Conservation (phyloP, 768 basidiomycete genomes). For the Tylopilus vinaceipallidus region DNA sequence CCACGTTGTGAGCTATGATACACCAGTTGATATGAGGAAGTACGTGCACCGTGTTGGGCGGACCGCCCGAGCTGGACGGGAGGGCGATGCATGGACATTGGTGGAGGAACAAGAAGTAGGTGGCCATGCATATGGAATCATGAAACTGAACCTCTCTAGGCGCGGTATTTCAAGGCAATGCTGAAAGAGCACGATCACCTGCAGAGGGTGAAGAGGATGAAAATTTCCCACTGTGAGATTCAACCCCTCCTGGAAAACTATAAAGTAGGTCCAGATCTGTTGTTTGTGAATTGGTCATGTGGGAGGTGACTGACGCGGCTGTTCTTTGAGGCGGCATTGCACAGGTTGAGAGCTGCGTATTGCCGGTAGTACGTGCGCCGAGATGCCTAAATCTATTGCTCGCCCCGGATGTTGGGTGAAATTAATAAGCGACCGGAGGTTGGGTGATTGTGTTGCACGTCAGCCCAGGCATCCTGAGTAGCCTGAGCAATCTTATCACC, state of each 20-base stretch:
- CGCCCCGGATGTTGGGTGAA: no score
- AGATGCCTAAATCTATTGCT: no score
- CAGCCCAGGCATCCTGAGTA: no score
- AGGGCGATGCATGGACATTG: conserved; percentile 90
- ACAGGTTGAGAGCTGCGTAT: conserved; percentile 28
- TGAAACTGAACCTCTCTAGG: conserved; percentile 42
- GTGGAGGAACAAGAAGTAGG: conserved; percentile 91
- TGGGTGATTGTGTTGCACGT: no score
- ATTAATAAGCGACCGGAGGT: no score
- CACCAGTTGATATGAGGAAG: conserved; percentile 95
- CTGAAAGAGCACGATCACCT: conserved; percentile 70
- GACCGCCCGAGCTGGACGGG: conserved; percentile 89
- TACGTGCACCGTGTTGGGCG: conserved; percentile 97
- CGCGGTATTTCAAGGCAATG: conserved; percentile 85
- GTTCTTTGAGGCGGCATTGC: conserved; percentile 28
- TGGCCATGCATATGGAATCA: neutral
- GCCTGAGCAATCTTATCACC: no score
- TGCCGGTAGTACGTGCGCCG: conserved; percentile 19
- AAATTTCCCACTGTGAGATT: conserved; percentile 61
- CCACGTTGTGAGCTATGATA: conserved; percentile 94
- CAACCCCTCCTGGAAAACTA: conserved; percentile 57
- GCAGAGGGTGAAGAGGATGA: conserved; percentile 63
- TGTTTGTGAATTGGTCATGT: neutral
- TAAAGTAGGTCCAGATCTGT: conserved; percentile 56
- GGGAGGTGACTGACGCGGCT: conserved; percentile 4